phyloP scores from a whole-genome alignment of 2,329 filamentous ascomycete genomes.

The Myriosclerotinia curreyana region DNA sequence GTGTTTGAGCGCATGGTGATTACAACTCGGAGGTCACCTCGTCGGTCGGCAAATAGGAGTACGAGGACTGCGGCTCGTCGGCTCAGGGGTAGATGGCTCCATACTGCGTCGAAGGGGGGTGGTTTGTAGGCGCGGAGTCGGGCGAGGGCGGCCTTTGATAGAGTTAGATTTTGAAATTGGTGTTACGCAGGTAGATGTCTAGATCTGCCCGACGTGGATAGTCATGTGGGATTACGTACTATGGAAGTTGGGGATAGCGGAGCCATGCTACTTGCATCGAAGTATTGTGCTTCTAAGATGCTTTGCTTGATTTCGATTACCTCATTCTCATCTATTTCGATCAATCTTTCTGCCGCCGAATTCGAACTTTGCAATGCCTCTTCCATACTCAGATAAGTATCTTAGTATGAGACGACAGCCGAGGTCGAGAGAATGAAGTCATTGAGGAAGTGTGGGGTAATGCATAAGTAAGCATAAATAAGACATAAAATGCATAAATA shows the following conservation, averaged over 20 bases:
- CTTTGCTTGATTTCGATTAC: slow-evolving; percentile 34
- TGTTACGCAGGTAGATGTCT: background rate
- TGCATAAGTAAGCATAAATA: background rate
- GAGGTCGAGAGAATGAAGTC: slow-evolving; percentile 12
- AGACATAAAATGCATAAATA: background rate
- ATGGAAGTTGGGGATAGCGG: slow-evolving; percentile 35
- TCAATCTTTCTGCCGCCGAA: background rate
- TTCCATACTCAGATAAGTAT: slow-evolving; percentile 1
- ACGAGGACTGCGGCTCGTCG: slow-evolving; percentile 84
- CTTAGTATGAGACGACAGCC: background rate
- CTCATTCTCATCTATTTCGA: slow-evolving; percentile 39
- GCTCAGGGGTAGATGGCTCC: slow-evolving; percentile 58
- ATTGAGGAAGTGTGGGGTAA: slow-evolving; percentile 14
- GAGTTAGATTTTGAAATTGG: background rate
- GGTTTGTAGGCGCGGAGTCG: slow-evolving; percentile 59
- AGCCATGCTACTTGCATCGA: slow-evolving; percentile 39
- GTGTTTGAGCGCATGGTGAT: slow-evolving; percentile 65
- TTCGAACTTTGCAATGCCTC: background rate
- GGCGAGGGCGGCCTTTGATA: slow-evolving; percentile 44
- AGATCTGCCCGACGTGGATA: background rate
- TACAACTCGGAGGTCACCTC: slow-evolving; percentile 72
- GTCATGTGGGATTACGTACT: slow-evolving; percentile 27
- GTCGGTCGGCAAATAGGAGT: slow-evolving; percentile 79
- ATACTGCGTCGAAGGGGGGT: slow-evolving; percentile 56
- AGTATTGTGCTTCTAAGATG: slow-evolving; percentile 38